A percentile compares a stretch with the other conserved stretches of the same genome.
These are phyloP conservation scores for Diplodia sapinea DNA, from an alignment of 2,329 filamentous ascomycete genomes.

Conservation along the genomic window DNA sequence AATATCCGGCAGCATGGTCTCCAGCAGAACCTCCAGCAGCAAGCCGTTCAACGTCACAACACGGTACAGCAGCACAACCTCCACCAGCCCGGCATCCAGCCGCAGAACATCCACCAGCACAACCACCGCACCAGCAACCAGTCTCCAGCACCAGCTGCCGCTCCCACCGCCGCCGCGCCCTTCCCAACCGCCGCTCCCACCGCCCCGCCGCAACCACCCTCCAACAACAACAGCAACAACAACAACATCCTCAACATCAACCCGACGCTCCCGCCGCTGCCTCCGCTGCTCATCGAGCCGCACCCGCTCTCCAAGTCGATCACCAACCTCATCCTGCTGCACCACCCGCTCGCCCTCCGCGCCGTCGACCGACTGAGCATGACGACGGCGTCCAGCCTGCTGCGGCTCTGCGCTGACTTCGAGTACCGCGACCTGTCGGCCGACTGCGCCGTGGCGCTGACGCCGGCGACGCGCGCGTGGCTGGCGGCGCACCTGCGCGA, in stretches of 20 bases:
- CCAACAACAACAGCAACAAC: background rate
- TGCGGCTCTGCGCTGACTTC: constrained; percentile 19
- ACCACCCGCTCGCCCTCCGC: background rate
- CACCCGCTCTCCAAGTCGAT: constrained; percentile 3
- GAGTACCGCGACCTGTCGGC: constrained; percentile 15
- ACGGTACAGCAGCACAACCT: background rate
- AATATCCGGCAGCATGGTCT: background rate
- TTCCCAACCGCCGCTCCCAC: no score
- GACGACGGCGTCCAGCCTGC: constrained; percentile 8
- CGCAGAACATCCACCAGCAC: background rate
- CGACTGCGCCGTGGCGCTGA: background rate
- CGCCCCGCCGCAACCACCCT: background rate
- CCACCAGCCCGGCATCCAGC: background rate
- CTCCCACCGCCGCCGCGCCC: background rate
- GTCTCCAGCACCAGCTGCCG: background rate
- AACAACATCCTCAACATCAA: background rate
- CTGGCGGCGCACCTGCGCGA: constrained; percentile 5
- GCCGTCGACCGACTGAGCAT: background rate
- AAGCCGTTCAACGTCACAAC: background rate
- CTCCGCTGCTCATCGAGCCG: constrained; percentile 6
- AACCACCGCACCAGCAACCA: background rate
- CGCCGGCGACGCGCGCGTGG: background rate
- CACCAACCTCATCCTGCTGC: background rate
- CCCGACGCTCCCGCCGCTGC: background rate
- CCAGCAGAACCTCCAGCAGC: no score